Conservation (phyloP, 2,329 filamentous ascomycete genomes). For the Cercospora citrullina region DNA sequence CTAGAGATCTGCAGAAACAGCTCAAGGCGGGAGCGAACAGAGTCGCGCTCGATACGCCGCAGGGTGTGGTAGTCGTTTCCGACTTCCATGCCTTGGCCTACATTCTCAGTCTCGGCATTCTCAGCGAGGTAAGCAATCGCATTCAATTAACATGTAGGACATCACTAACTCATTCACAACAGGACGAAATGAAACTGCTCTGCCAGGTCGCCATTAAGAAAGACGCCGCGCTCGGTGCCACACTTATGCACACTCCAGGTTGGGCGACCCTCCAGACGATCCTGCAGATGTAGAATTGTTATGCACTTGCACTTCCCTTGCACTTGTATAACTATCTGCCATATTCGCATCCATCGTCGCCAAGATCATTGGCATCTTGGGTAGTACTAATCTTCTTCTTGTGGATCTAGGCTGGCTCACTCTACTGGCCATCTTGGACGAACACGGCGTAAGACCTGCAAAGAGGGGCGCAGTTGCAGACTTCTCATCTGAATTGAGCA, state of each 20-base stretch:
- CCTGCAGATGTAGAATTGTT: constrained; percentile 51
- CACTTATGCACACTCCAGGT: constrained; percentile 81
- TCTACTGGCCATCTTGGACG: constrained; percentile 81
- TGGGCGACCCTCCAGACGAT: constrained; percentile 96
- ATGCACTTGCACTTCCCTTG: constrained; percentile 17
- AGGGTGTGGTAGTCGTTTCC: constrained; percentile 69
- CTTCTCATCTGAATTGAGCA: constrained; percentile 27
- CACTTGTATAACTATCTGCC: constrained; percentile 15
- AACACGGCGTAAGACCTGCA: constrained; percentile 85
- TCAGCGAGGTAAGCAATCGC: constrained; percentile 69
- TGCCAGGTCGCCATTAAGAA: constrained; percentile 81
- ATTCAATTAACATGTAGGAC: background rate
- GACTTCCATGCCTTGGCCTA: constrained; percentile 96
- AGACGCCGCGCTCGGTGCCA: constrained; percentile 76
- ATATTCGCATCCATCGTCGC: constrained; percentile 7
- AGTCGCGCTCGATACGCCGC: constrained; percentile 57
- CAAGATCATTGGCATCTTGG: constrained; percentile 14
- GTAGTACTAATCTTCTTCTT: constrained; percentile 27
- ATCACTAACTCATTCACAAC: constrained; percentile 26
- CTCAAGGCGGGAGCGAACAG: constrained; percentile 61
- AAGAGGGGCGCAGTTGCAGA: constrained; percentile 35
- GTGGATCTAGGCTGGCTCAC: constrained; percentile 37
- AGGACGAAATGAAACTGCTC: constrained; percentile 88
- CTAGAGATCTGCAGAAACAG: constrained; percentile 64
- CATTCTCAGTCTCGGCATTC: constrained; percentile 73